A percentile compares a stretch with the other conserved stretches of the same genome.
Conservation (phyloP, 495 filamentous ascomycete species). For the Daldinia childiae region DNA sequence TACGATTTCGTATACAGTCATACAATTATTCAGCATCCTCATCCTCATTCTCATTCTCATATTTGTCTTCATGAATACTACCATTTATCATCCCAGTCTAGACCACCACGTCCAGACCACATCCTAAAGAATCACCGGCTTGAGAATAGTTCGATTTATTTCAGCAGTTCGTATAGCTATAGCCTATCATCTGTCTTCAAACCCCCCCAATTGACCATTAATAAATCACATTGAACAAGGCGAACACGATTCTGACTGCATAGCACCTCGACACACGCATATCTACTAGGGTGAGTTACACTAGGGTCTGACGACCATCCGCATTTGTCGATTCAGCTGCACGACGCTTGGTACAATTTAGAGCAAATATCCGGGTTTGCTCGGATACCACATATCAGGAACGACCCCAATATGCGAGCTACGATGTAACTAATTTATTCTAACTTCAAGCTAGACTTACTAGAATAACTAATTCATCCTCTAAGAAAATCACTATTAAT, state of each 20-base stretch:
- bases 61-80: not conserved
- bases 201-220: slow-evolving; percentile 8
- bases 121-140: slow-evolving; percentile 8
- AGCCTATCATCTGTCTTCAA: slow-evolving; percentile 4
- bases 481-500: not conserved
- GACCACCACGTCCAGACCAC: not conserved
- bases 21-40: too few relatives aligned
- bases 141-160: slow-evolving; percentile 6
- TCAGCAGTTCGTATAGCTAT: slow-evolving; percentile 20
- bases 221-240: slow-evolving; percentile 1
- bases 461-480: not conserved
- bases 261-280: slow-evolving; percentile 7
- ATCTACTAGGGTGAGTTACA: slow-evolving; percentile 34
- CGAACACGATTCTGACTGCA: not conserved
- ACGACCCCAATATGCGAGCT: not conserved
- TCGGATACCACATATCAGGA: not conserved
- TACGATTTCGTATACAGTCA: not conserved
- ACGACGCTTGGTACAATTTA: slow-evolving; percentile 33
- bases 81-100: not conserved
- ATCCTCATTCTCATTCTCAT: not conserved
- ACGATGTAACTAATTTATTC: not conserved
- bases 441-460: not conserved
- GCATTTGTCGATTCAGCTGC: slow-evolving; percentile 24
- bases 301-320: slow-evolving; percentile 18
- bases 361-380: slow-evolving; percentile 31